A percentile compares a stretch with the other conserved stretches of the same genome.
These are phyloP conservation scores for Gaeumannomyces sp. DNA, from an alignment of 2,329 filamentous ascomycete genomes.

Conservation along the genomic window DNA sequence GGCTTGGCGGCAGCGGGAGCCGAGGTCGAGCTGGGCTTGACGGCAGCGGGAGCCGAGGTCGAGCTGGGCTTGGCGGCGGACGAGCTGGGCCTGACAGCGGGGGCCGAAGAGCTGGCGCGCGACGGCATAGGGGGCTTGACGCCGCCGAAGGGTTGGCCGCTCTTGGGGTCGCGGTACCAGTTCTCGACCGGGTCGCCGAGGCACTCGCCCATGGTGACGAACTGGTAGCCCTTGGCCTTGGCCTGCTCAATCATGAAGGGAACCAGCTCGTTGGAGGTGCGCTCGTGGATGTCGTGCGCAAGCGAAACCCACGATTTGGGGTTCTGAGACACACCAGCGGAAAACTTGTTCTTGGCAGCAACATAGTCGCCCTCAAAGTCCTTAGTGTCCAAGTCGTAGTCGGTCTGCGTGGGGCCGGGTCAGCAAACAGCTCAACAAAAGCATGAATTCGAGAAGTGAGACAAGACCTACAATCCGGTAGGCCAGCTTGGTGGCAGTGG, in stretches of 20 bases:
- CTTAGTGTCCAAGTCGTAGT: slow-evolving; percentile 26
- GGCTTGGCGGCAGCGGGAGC: neutral
- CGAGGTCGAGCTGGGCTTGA: neutral
- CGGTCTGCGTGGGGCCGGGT: slow-evolving; percentile 13
- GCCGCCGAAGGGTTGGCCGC: slow-evolving; percentile 18
- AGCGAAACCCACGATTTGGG: slow-evolving; percentile 23
- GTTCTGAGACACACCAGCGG: slow-evolving; percentile 14
- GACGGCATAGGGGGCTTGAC: slow-evolving; percentile 3
- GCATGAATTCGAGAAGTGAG: neutral
- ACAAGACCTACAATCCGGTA: slow-evolving; percentile 24
- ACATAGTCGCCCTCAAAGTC: slow-evolving; percentile 25
- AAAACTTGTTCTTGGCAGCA: slow-evolving; percentile 18
- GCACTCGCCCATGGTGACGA: slow-evolving; percentile 42
- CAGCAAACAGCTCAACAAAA: neutral
- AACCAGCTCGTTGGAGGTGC: slow-evolving; percentile 37
- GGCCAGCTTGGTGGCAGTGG: slow-evolving; percentile 22
- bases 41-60: neutral
- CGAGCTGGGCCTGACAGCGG: neutral
- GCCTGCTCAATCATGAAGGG: slow-evolving; percentile 35
- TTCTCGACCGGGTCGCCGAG: slow-evolving; percentile 37
- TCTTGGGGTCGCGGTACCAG: slow-evolving; percentile 38
- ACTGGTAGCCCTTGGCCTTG: slow-evolving; percentile 33
- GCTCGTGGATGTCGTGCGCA: slow-evolving; percentile 38
- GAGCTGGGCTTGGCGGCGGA: neutral
- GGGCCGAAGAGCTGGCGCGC: neutral